Conservation (phyloP, 2,329 filamentous ascomycete species). For the Leptographium radiaticola region DNA sequence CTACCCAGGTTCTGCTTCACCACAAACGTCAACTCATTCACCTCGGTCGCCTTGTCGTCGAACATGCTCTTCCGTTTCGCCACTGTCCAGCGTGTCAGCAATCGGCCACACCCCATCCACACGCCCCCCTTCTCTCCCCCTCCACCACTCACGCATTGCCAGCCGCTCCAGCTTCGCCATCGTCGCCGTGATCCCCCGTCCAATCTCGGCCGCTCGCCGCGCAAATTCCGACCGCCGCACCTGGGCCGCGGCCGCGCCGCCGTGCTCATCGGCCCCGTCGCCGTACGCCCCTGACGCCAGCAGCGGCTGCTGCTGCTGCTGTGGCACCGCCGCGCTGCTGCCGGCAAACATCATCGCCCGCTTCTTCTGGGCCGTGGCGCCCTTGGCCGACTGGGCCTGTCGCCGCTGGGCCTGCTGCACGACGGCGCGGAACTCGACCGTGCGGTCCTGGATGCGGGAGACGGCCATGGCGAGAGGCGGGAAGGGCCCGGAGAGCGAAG, state of each 20-base stretch:
- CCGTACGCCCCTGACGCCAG: constrained; percentile 24
- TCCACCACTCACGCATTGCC: constrained; percentile 40
- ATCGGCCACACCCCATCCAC: background rate
- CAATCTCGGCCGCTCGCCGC: constrained; percentile 80
- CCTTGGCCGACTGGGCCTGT: constrained; percentile 55
- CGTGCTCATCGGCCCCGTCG: constrained; percentile 54
- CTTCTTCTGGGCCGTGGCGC: constrained; percentile 53
- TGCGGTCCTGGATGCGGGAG: constrained; percentile 87
- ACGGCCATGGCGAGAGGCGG: constrained; percentile 40
- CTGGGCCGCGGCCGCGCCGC: constrained; percentile 43
- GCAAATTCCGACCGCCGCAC: constrained; percentile 65
- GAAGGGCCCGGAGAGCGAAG: too few species aligned
- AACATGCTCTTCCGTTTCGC: constrained; percentile 96
- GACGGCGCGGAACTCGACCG: constrained; percentile 87
- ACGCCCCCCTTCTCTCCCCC: background rate
- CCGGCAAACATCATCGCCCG: constrained; percentile 6
- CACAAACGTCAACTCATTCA: constrained; percentile 91
- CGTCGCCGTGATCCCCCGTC: constrained; percentile 77
- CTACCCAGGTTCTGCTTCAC: constrained; percentile 12
- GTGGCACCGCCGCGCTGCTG: background rate
- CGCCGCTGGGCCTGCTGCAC: constrained; percentile 73
- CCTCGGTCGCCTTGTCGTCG: constrained; percentile 91
- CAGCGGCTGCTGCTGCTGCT: constrained; percentile 45
- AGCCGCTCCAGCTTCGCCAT: constrained; percentile 93
- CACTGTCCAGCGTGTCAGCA: constrained; percentile 23